Percentiles rank a stretch among this genome's conserved stretches.
Conservation (phyloP, 306 rosid genomes). For the Betula pendula region DNA sequence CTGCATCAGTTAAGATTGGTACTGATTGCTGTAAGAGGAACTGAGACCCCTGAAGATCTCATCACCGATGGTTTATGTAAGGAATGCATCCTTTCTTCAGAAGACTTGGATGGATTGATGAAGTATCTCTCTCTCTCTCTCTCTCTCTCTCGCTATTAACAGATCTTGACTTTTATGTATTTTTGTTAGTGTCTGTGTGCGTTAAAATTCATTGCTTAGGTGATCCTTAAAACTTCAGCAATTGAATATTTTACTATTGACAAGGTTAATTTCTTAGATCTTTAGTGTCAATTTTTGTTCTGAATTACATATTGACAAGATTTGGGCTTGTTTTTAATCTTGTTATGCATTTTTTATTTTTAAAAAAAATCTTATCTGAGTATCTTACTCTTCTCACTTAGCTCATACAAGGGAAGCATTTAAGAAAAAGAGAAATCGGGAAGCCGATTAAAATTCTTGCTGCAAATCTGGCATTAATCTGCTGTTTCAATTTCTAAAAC, state of each 20-base stretch:
- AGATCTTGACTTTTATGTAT: not conserved
- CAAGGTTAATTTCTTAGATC: not conserved
- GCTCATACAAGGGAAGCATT: not conserved
- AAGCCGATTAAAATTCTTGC: not conserved
- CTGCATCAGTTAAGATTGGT: conserved; percentile 69
- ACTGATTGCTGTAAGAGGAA: conserved; percentile 84
- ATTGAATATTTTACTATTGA: not conserved
- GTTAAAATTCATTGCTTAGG: not conserved
- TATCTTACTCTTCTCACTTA: not conserved
- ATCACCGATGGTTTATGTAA: conserved; percentile 83
- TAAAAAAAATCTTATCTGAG: not conserved
- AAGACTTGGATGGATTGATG: conserved; percentile 82
- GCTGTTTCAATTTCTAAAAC: not conserved
- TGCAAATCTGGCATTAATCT: not conserved
- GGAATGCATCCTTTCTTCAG: conserved; percentile 67
- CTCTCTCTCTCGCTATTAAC: conserved; percentile 8
- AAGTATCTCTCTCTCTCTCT: conserved; percentile 49
- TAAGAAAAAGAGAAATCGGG: not conserved
- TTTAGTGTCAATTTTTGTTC: not conserved
- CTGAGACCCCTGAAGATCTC: conserved; percentile 96
- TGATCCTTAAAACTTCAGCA: not conserved
- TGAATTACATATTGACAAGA: not conserved
- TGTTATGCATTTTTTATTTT: no score
- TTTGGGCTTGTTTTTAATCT: not conserved
- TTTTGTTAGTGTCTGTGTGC: not conserved